Conservation (phyloP, 1,284 basidiomycete genomes). For the Farysia itapuensis region DNA sequence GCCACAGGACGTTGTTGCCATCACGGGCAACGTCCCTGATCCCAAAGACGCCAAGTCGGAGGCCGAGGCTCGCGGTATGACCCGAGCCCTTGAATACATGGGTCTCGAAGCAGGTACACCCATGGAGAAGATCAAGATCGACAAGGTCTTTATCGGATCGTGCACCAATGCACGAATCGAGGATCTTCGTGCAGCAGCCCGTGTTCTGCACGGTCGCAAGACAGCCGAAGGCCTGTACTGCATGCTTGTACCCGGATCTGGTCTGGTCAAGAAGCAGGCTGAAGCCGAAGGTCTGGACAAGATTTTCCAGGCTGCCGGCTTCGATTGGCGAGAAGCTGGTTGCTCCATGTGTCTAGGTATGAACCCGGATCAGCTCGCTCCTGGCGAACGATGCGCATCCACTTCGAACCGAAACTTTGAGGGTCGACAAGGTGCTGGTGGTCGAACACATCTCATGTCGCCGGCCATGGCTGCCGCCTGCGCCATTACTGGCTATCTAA, state of each 20-base stretch:
- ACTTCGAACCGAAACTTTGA: slow-evolving; percentile 60
- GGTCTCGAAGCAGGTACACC: slow-evolving; percentile 52
- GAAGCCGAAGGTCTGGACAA: slow-evolving; percentile 59
- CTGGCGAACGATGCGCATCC: slow-evolving; percentile 58
- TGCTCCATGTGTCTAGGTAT: slow-evolving; percentile 60
- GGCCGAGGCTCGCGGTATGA: slow-evolving; percentile 40
- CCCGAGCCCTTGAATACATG: slow-evolving; percentile 57
- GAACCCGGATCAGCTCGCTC: slow-evolving; percentile 58
- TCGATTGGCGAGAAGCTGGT: slow-evolving; percentile 59
- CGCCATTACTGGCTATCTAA: slow-evolving; percentile 56
- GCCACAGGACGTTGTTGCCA: slow-evolving; percentile 54
- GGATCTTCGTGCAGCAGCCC: slow-evolving; percentile 55
- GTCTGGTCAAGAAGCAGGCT: slow-evolving; percentile 58
- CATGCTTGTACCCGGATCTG: slow-evolving; percentile 59
- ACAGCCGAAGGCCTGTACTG: slow-evolving; percentile 49
- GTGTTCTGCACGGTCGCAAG: slow-evolving; percentile 54
- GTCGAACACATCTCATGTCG: slow-evolving; percentile 56
- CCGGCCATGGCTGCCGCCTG: slow-evolving; percentile 58
- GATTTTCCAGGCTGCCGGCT: slow-evolving; percentile 57
- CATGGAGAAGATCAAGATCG: slow-evolving; percentile 58
- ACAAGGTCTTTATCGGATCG: slow-evolving; percentile 59
- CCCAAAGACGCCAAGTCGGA: slow-evolving; percentile 50
- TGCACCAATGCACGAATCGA: slow-evolving; percentile 59
- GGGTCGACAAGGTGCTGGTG: slow-evolving; percentile 56
- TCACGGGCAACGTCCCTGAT: slow-evolving; percentile 54